Evolutionary conservation across 148 eudicot genomes (phyloP), one percentile per base, ranked within the genome.

Genomic region (Diospyros kaki): DNA sequence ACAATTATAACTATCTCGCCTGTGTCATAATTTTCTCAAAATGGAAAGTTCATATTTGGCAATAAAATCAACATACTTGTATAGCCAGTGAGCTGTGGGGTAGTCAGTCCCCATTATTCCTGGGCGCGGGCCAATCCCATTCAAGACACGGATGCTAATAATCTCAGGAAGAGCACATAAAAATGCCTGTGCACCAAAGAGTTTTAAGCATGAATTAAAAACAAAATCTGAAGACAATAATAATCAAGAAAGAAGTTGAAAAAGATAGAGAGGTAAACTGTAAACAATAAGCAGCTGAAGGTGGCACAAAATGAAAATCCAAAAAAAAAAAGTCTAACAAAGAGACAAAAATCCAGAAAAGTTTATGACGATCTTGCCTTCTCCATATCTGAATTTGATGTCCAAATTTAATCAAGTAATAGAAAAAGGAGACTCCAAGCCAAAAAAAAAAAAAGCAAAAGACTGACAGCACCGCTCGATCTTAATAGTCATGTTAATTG

Each of bases 41-140:
- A 40, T 17, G 9, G 8, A 48, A 48, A 14, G 10, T 46, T 7
- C n/a, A 59, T 44, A 14, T 13, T 52, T 52, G 5, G 43, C 51
- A 18, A 13, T 51, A 9, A n/a, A 53, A 15, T 50, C n/a, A 38
- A 75, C 89, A 66, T 86, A 89, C 97, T 87, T 84, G 85, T 87
- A 72, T 28, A 92, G 87, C 97, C 88, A 86, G 52, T 77, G 60
- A 42, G 92, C 92, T n/a, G 97, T 92, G 63, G 91, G 82, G 78
- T 80, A 88, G 80, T 92, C 97, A 42, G 89, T 88, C 72, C 97
- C 94, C 84, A 87, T 88, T 55, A 92, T 58, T 71, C 97, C 97
- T 50, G 81, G 78, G 44, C 90, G 89, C 12, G 89, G 87, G 66
- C 90, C 92, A 73, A 76, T 69, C 66, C 97, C 94, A 72, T 89